Evolutionary conservation across 2,329 filamentous ascomycete species (phyloP).

Genomic region (Penicillium sp.): DNA sequence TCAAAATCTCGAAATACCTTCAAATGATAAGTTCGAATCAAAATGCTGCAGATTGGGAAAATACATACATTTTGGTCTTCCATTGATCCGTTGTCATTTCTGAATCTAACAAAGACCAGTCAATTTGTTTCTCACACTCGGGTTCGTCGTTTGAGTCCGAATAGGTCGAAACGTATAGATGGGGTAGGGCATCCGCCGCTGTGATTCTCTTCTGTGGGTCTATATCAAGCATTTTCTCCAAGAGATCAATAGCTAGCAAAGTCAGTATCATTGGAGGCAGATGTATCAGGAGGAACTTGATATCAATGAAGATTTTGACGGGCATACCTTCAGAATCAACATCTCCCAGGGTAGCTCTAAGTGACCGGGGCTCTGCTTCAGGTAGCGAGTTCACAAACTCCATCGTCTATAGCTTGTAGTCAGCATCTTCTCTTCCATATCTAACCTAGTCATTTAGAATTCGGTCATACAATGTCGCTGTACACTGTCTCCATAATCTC

Average conservation of each 20-base stretch:
- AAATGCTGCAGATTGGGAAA: too few species aligned
- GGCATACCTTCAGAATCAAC: slow-evolving; percentile 4
- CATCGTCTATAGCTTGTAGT: neutral
- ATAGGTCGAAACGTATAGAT: slow-evolving; percentile 91
- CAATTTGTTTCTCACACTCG: slow-evolving; percentile 91
- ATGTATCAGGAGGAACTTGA: neutral
- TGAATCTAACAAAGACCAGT: slow-evolving; percentile 98
- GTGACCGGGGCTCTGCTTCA: neutral
- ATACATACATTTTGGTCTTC: slow-evolving; percentile 90
- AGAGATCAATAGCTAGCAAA: slow-evolving; percentile 83
- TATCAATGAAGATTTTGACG: neutral
- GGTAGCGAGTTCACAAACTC: slow-evolving; percentile 8
- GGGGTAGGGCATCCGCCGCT: slow-evolving; percentile 76
- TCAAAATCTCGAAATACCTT: slow-evolving; percentile 11
- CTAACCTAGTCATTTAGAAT: too few species aligned
- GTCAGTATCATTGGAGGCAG: neutral
- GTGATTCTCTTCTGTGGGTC: slow-evolving; percentile 91
- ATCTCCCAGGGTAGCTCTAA: neutral
- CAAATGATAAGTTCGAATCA: slow-evolving; percentile 42
- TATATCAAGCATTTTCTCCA: slow-evolving; percentile 95
- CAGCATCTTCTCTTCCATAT: neutral
- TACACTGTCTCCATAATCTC: slow-evolving; percentile 98
- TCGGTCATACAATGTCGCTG: slow-evolving; percentile 70
- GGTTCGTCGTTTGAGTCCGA: slow-evolving; percentile 96
- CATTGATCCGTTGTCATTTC: slow-evolving; percentile 94